Evolutionary conservation across 495 filamentous ascomycete species (phyloP).

Genomic region (Aspergillus campestris): DNA sequence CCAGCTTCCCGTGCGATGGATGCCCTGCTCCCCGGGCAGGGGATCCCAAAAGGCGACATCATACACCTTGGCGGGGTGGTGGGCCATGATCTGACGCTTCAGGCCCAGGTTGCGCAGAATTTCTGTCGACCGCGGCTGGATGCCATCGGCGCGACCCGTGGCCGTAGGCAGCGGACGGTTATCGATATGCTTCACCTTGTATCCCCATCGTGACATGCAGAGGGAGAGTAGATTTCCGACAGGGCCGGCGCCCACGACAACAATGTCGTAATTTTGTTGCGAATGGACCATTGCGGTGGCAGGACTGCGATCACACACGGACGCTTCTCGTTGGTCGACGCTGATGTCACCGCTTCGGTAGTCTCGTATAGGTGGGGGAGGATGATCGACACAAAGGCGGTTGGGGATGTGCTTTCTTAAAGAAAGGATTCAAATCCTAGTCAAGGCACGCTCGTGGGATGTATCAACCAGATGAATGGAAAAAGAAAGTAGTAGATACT

Average conservation of each 20-base stretch:
- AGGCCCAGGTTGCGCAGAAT: slow-evolving; percentile 58
- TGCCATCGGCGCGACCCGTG: slow-evolving; percentile 70
- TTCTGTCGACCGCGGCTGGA: slow-evolving; percentile 63
- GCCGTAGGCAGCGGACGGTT: slow-evolving; percentile 54
- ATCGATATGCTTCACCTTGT: slow-evolving; percentile 61
- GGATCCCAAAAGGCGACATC: slow-evolving; percentile 64
- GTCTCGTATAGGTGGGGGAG: background rate
- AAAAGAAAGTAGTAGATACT: background rate
- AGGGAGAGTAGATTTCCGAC: slow-evolving; percentile 81
- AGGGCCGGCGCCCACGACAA: slow-evolving; percentile 86
- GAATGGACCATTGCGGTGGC: slow-evolving; percentile 25
- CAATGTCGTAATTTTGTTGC: slow-evolving; percentile 55
- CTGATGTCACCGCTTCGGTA: background rate
- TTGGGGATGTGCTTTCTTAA: no score
- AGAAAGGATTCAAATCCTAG: no score
- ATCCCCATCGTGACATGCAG: slow-evolving; percentile 62
- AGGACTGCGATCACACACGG: slow-evolving; percentile 1
- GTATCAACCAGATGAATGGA: background rate
- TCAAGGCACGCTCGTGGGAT: background rate
- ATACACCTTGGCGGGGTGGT: slow-evolving; percentile 57
- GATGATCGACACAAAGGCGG: slow-evolving; percentile 2
- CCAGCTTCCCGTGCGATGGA: slow-evolving; percentile 54
- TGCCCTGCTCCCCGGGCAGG: slow-evolving; percentile 38
- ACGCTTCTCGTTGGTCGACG: background rate
- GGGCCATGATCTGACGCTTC: slow-evolving; percentile 55